Evolutionary conservation across 2,329 filamentous ascomycete genomes (phyloP).

Genomic region (Verticillium nonalfalfae): DNA sequence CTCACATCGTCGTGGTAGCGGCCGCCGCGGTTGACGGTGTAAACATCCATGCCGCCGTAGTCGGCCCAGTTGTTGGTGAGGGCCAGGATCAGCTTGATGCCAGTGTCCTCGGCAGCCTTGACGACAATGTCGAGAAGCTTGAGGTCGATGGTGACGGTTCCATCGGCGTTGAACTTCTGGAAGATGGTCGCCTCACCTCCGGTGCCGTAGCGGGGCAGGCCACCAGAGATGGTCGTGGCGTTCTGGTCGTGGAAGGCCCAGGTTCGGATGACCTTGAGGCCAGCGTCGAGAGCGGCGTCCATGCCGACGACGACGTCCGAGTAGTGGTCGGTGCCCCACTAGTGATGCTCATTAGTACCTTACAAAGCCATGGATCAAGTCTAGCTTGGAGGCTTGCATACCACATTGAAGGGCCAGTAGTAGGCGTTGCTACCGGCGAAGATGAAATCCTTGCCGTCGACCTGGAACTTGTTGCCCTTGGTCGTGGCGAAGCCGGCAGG

Average conservation of each 20-base stretch:
- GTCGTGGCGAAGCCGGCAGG: not conserved
- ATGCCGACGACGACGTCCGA: slow-evolving; percentile 37
- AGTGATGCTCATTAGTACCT: not conserved
- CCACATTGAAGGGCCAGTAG: slow-evolving; percentile 48
- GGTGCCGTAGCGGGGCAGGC: slow-evolving; percentile 45
- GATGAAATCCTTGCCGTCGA: slow-evolving; percentile 48
- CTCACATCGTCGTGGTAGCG: slow-evolving; percentile 39
- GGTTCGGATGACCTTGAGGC: slow-evolving; percentile 46
- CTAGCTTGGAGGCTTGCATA: slow-evolving; percentile 16
- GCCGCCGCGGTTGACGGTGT: slow-evolving; percentile 42
- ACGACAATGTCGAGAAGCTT: slow-evolving; percentile 43
- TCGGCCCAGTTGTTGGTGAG: slow-evolving; percentile 50
- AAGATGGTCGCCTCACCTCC: slow-evolving; percentile 37
- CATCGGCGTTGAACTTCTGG: slow-evolving; percentile 37
- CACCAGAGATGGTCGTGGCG: slow-evolving; percentile 33
- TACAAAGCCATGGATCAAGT: too few relatives aligned
- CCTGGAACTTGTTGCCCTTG: slow-evolving; percentile 38
- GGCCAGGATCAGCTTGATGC: slow-evolving; percentile 43
- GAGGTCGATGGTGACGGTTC: slow-evolving; percentile 34
- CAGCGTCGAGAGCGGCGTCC: slow-evolving; percentile 37
- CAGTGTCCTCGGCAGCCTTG: slow-evolving; percentile 35
- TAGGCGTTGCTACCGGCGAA: slow-evolving; percentile 53
- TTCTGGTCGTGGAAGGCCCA: slow-evolving; percentile 56
- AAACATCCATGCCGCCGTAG: slow-evolving; percentile 48
- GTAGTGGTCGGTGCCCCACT: slow-evolving; percentile 30